Evolutionary conservation across 2,329 filamentous ascomycete genomes (phyloP).

Genomic region (Rhinocladiella mackenziei): DNA sequence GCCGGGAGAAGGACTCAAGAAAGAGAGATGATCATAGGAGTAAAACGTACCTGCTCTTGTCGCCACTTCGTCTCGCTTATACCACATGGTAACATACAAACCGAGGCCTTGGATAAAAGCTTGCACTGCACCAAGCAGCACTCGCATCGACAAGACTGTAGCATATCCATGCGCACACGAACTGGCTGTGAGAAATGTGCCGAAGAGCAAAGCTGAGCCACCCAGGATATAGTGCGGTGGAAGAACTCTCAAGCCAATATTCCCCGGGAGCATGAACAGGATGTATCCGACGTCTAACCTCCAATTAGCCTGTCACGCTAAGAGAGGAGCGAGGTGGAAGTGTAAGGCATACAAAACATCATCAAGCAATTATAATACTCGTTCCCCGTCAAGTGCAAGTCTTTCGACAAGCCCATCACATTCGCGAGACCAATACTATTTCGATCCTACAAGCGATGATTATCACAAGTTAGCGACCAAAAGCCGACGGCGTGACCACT

Average conservation of each 20-base stretch:
- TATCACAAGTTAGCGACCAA: too few relatives aligned
- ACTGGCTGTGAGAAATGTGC: not conserved
- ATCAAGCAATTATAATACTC: constrained; percentile 6
- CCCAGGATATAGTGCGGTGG: too few relatives aligned
- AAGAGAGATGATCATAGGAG: constrained; percentile 63
- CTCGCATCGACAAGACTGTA: constrained; percentile 1
- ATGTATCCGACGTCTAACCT: constrained; percentile 11
- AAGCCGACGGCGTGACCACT: too few relatives aligned
- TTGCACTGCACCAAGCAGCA: constrained; percentile 4
- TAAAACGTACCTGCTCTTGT: constrained; percentile 7
- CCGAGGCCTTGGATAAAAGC: constrained; percentile 10
- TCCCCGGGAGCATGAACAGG: constrained; percentile 2
- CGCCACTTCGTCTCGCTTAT: constrained; percentile 6
- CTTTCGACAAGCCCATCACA: constrained; percentile 3
- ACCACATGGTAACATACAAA: constrained; percentile 5
- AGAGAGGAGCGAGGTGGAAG: not conserved
- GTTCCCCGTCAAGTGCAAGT: constrained; percentile 1
- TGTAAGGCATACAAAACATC: constrained; percentile 4
- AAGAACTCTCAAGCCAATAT: constrained; percentile 1
- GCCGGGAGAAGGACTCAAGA: too few relatives aligned
- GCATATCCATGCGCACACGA: constrained; percentile 3
- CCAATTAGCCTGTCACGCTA: too few relatives aligned
- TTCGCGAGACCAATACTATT: constrained; percentile 6
- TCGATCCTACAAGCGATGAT: too few relatives aligned
- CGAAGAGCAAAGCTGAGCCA: too few relatives aligned